phyloP scores from a whole-genome alignment of 768 basidiomycete genomes.

The Psilocybe cyanescens region DNA sequence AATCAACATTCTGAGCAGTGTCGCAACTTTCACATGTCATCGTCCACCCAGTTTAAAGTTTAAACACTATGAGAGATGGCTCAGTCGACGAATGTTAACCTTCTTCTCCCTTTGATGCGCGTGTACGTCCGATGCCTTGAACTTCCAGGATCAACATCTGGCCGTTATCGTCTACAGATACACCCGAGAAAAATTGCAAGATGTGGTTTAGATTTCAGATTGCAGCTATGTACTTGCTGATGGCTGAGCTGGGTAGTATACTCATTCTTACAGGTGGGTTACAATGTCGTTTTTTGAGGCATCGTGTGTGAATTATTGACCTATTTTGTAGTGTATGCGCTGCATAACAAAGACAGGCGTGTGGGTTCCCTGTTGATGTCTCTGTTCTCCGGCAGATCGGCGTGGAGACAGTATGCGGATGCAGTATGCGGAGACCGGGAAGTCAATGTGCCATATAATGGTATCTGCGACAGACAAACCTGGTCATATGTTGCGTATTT shows the following conservation, averaged over 20 bases:
- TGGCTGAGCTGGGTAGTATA: neutral
- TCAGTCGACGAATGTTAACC: no score
- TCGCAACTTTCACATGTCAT: no score
- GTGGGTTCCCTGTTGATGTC: neutral
- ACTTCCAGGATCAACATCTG: neutral
- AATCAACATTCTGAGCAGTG: no score
- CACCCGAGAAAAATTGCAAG: neutral
- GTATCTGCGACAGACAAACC: neutral
- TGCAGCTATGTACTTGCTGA: neutral
- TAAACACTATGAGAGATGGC: no score
- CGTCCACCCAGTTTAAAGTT: no score
- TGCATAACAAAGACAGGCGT: neutral
- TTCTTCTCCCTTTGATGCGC: no score
- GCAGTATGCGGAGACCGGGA: neutral
- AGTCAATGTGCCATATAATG: neutral
- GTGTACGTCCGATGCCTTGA: no score
- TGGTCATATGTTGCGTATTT: conserved; percentile 8
- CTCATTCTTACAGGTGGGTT: neutral
- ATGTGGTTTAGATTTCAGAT: neutral
- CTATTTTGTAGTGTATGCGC: neutral
- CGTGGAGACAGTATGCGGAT: neutral
- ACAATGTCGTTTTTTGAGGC: neutral
- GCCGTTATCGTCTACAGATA: no score
- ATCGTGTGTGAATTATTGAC: neutral
- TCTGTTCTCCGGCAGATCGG: neutral